These are phyloP conservation scores for Phaffia tasmanica DNA, from an alignment of 768 basidiomycete genomes.

Conservation along the genomic window DNA sequence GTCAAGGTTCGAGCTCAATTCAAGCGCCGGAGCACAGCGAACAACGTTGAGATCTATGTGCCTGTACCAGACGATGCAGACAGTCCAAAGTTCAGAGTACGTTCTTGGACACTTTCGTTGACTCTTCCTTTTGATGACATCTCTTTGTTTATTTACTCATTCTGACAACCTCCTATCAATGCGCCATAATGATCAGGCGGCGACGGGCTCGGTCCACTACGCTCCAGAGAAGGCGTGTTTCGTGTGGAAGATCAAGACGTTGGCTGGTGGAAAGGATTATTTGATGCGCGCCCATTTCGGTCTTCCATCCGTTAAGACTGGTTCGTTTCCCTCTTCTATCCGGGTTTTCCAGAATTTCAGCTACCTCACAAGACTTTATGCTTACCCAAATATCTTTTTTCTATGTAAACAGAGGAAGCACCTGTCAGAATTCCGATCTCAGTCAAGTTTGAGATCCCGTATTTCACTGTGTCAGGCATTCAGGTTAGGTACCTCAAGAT, in stretches of 20 bases:
- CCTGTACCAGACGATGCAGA: slow-evolving; percentile 99
- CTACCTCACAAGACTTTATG: background rate
- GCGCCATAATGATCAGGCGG: slow-evolving; percentile 49
- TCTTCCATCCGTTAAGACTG: slow-evolving; percentile 79
- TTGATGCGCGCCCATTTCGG: slow-evolving; percentile 98
- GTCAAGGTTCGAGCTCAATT: slow-evolving; percentile 71
- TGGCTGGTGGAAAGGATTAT: slow-evolving; percentile 91
- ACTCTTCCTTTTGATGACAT: slow-evolving; percentile 7
- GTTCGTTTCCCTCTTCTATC: slow-evolving; percentile 45
- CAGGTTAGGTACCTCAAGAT: slow-evolving; percentile 97
- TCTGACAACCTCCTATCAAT: background rate
- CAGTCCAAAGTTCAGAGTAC: slow-evolving; percentile 87
- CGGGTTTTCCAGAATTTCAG: background rate
- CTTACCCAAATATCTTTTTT: background rate
- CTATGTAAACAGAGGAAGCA: slow-evolving; percentile 16
- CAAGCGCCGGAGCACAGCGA: slow-evolving; percentile 89
- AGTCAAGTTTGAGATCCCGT: slow-evolving; percentile 96
- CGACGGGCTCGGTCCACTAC: slow-evolving; percentile 90
- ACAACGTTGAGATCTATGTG: slow-evolving; percentile 97
- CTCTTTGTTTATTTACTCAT: slow-evolving; percentile 11
- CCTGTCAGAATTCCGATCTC: slow-evolving; percentile 66
- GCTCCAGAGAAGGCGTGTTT: slow-evolving; percentile 97
- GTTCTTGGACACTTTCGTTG: background rate
- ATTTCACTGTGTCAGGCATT: slow-evolving; percentile 90
- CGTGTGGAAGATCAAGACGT: slow-evolving; percentile 98